A percentile compares a stretch with the other conserved stretches of the same genome.
Conservation (phyloP, 768 basidiomycete genomes). For the Aureoboletus auriporus region DNA sequence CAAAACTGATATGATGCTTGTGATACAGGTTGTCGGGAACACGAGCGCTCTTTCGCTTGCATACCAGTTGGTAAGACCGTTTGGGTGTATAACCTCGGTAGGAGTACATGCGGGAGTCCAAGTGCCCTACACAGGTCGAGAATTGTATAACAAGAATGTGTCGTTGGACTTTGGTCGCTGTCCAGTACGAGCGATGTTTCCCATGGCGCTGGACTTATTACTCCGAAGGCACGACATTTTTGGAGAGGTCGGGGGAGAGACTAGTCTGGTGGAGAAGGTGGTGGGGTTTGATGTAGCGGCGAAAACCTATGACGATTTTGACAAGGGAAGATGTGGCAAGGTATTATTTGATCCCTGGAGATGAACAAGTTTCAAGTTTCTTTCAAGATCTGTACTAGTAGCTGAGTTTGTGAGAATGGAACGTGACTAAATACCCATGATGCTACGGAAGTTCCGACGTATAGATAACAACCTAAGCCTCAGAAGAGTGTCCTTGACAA, state of each 20-base stretch:
- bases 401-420: too few relatives aligned
- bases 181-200: slow-evolving; percentile 75
- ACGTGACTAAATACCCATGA: too few relatives aligned
- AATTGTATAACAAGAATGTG: slow-evolving; percentile 74
- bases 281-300: slow-evolving; percentile 55
- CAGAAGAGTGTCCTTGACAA: too few relatives aligned
- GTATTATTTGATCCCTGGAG: slow-evolving; percentile 75
- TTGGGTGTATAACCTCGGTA: slow-evolving; percentile 72
- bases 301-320: slow-evolving; percentile 61
- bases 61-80: slow-evolving; percentile 68
- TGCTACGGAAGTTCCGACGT: too few relatives aligned
- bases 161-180: slow-evolving; percentile 80
- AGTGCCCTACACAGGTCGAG: slow-evolving; percentile 51
- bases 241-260: slow-evolving; percentile 58
- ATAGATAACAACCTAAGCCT: too few relatives aligned
- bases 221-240: slow-evolving; percentile 70
- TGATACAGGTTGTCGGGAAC: slow-evolving; percentile 63
- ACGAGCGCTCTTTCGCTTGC: slow-evolving; percentile 58
- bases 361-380: slow-evolving; percentile 11
- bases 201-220: slow-evolving; percentile 63
- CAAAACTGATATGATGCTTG: background rate
- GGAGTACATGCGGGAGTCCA: slow-evolving; percentile 59
- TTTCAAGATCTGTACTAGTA: too few relatives aligned
- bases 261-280: slow-evolving; percentile 65
- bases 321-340: slow-evolving; percentile 71